These are phyloP conservation scores for Rhizophagus clarus DNA, from an alignment of 192 early-diverging fungal genomes.

Conservation along the genomic window DNA sequence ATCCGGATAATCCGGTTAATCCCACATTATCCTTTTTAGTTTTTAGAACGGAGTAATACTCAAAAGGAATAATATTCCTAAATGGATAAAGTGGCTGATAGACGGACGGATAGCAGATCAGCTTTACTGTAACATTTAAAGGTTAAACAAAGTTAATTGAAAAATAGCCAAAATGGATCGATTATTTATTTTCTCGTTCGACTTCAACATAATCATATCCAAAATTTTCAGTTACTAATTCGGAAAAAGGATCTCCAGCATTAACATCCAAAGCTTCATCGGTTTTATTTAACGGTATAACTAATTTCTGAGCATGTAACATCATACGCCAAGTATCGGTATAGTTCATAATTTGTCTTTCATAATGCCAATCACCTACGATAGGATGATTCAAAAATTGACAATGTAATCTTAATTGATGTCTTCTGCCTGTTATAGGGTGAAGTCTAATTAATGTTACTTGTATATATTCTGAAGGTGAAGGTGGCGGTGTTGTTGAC, in stretches of 20 bases:
- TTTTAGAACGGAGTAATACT: no score
- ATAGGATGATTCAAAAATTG: constrained; percentile 43
- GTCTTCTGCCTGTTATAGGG: constrained; percentile 41
- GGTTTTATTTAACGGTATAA: constrained; percentile 31
- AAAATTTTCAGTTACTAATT: not conserved
- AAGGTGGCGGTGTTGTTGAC: not conserved
- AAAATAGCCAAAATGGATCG: no score
- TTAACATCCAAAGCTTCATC: constrained; percentile 8
- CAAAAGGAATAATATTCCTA: no score
- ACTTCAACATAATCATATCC: not conserved
- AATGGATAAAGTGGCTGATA: no score
- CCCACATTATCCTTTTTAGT: no score
- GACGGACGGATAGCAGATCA: no score
- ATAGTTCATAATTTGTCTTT: constrained; percentile 33
- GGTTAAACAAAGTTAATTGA: no score
- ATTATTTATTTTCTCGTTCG: no score
- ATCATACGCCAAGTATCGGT: constrained; percentile 49
- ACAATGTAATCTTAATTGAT: constrained; percentile 44
- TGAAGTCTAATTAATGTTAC: constrained; percentile 35
- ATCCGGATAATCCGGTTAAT: no score
- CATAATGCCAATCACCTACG: constrained; percentile 48
- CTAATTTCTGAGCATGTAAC: constrained; percentile 43
- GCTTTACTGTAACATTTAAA: no score
- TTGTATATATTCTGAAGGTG: constrained; percentile 10
- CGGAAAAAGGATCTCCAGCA: constrained; percentile 11